A percentile compares a stretch with the other conserved stretches of the same genome.
phyloP scores from a whole-genome alignment of 2,329 filamentous ascomycete species.

The Penicillium capsulatum region DNA sequence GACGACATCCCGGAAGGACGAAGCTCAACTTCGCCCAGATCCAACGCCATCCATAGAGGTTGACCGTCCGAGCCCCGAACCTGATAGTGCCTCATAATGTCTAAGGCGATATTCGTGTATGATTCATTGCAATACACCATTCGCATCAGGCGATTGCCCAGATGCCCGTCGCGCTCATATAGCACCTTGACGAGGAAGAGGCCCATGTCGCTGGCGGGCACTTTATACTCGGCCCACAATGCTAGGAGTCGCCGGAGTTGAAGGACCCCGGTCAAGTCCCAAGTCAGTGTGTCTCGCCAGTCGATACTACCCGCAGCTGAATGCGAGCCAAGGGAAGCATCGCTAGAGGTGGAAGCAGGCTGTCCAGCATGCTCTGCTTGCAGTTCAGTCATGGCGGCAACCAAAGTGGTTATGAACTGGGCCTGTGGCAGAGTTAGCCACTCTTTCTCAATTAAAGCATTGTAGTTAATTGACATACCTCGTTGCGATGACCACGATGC shows the following conservation, averaged over 20 bases:
- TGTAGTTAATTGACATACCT: too few species aligned
- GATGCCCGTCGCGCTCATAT: conserved; percentile 5
- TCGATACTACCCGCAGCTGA: too few species aligned
- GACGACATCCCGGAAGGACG: neutral
- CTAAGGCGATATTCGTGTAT: conserved; percentile 2
- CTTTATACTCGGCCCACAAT: neutral
- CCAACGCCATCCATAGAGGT: conserved; percentile 3
- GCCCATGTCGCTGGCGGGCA: conserved; percentile 7
- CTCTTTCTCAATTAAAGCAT: too few species aligned
- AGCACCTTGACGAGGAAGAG: conserved; percentile 3
- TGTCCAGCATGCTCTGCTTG: too few species aligned
- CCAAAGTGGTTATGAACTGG: too few species aligned
- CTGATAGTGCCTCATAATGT: conserved; percentile 5
- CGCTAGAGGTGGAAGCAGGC: too few species aligned
- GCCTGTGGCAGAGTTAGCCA: too few species aligned
- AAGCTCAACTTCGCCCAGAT: conserved; percentile 1
- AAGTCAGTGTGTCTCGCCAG: conserved; percentile 1
- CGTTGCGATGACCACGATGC: too few species aligned
- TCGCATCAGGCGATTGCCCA: conserved; percentile 1
- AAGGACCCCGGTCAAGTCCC: conserved; percentile 1
- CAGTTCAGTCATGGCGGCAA: too few species aligned
- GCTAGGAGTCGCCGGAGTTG: neutral
- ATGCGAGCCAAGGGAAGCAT: too few species aligned
- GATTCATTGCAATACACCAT: conserved; percentile 3
- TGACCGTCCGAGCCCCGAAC: neutral